Base-by-base conservation (phyloP, 805 yeast genomes). In the Saturnispora zaruensis region DNA sequence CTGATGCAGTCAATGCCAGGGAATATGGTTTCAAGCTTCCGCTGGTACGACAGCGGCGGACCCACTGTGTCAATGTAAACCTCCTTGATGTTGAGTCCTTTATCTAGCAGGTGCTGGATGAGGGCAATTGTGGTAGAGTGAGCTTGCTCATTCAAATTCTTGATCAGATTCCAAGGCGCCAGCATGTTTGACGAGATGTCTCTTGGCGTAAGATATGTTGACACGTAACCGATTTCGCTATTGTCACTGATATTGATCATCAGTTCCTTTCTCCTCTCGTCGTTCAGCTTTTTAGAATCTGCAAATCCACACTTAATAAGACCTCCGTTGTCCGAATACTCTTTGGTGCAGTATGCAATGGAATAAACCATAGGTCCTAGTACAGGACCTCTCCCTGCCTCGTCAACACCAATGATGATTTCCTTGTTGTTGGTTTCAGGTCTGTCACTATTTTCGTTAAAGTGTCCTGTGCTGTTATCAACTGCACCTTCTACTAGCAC, bases 301-400 rank as follows among this genome's bases (percentile, higher is more conserved):
- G 91, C 96, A 68, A 93, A 93, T 14, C 89, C 96, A 56, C 78
- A 83, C 30, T 74, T 67, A 24, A 76, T 74, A 46, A 84, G 72
- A 2, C 43, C 25, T 18, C 73, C 62, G 1, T 28, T 28, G 32
- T 66, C 60, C 28, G 72, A 75, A 50, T 78, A 85, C 0, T 69
- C 64, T 44, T 75, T 72, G 11, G 81, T 66, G 54, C 95, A 82
- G 62, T 88, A 93, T 3, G 93, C 81, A 6, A 88, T 72, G 3
- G 96, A 96, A 61, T 93, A 93, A 2, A 93, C 99, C 99, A 93
- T 93, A 0, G 98, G 95, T 0, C 99, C 99, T 38, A 95, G 60
- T 0, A 95, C 97, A 0, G 99, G 99, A 0, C 99, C 99, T 56
- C 99, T 75, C 1, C 99, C 99, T 0, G 99, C 99, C 64, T 93